Base-by-base conservation (phyloP, 2,329 filamentous ascomycete genomes). In the Penicillium sp. region DNA sequence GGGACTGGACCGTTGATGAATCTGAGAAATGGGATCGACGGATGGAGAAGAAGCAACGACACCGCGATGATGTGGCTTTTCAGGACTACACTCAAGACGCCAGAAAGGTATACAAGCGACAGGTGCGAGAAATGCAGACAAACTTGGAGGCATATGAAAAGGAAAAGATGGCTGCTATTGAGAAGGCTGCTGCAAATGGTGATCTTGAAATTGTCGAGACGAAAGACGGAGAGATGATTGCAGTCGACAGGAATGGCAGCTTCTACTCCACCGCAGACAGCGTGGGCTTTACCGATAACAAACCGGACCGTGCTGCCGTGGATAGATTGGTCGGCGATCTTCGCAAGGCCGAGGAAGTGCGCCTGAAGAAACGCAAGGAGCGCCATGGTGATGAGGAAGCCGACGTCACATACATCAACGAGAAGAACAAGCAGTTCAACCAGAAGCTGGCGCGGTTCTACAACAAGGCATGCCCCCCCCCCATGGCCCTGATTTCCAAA, bases 371-470 rank as follows among this genome's bases (percentile, higher is more conserved):
- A 74, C 78, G 89, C 57, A 83, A 80, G 63, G 87, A 94, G 51
- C 78, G 89, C 63, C 79, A 83, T 63, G 84, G 83, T 48, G 88
- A 90, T 43, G 89, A 94, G 49, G 86, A 90, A 33, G 84, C 81
- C 18, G 93, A 98, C 67, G 86, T 97, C 57, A 97, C 91, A 6
- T 97, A 95, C 70, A 98, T 98, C 79, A 98, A 98, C 71, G 89
- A 96, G 71, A 96, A 98, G 84, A 98, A 98, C 77, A 97, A 97
- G 77, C 89, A 96, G 76, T 98, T 98, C 75, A 98, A 98, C 80
- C 83, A 94, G 73, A 97, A 98, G 73, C 74, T 98, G 67, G 77
- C 85, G 38, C 78, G 93, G 53, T 98, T 97, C 73, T 98, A 98
- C 71, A 93, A 98, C 72, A 94, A 95, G 70, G 75, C 77, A 67